Evolutionary conservation across 108 stramenopile genomes (phyloP).

Genomic region (Fragilaria crotonensis): DNA sequence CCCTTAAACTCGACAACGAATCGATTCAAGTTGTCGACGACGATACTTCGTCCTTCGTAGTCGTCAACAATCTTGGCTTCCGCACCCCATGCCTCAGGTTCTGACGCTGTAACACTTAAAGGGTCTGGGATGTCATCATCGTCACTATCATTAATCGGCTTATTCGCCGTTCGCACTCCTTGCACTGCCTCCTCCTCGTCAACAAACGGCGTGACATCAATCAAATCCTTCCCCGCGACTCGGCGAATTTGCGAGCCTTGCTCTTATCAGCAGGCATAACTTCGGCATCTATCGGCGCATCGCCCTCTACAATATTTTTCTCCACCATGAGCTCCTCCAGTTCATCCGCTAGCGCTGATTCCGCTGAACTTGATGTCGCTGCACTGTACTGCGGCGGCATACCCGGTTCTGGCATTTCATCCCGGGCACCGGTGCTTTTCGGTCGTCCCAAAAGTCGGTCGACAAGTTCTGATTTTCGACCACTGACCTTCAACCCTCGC

Average conservation of each 20-base stretch:
- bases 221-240: slow-evolving; percentile 52
- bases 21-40: slow-evolving; percentile 66
- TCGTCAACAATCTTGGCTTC: slow-evolving; percentile 77
- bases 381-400: not conserved
- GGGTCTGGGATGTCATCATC: slow-evolving; percentile 1
- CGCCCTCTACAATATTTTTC: slow-evolving; percentile 2
- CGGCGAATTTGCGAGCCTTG: slow-evolving; percentile 35
- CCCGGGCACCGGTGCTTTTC: too few relatives aligned
- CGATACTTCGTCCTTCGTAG: slow-evolving; percentile 61
- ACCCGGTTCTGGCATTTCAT: too few relatives aligned
- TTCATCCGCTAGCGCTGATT: not conserved
- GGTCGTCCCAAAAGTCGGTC: slow-evolving; percentile 48
- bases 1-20: slow-evolving; percentile 68
- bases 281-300: not conserved
- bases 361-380: not conserved
- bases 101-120: slow-evolving; percentile 12
- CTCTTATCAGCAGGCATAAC: slow-evolving; percentile 6
- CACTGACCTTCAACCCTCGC: slow-evolving; percentile 57
- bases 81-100: slow-evolving; percentile 80
- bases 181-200: slow-evolving; percentile 57
- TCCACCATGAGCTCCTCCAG: slow-evolving; percentile 14
- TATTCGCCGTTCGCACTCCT: slow-evolving; percentile 17
- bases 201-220: slow-evolving; percentile 67
- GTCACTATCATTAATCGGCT: not conserved
- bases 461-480: slow-evolving; percentile 61